These are phyloP conservation scores for Populus pruinosa DNA, from an alignment of 345 rosid genomes.

Conservation along the genomic window DNA sequence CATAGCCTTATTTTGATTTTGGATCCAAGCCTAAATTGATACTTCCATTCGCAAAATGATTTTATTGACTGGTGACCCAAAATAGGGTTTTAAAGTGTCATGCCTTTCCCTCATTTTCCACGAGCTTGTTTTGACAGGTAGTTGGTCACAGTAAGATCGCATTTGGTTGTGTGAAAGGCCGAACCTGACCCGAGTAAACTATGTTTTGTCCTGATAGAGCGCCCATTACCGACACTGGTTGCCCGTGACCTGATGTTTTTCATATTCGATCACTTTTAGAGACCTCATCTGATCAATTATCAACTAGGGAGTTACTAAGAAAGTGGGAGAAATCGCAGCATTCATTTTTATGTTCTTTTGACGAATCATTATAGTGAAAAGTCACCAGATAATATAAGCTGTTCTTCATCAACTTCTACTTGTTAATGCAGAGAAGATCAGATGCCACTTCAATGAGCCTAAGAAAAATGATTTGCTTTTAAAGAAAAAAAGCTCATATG, in stretches of 20 bases:
- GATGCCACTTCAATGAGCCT: neutral
- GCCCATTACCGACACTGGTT: too few species aligned
- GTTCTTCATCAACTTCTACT: neutral
- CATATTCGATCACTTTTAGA: neutral
- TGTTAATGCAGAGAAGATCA: neutral
- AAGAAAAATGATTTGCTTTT: neutral
- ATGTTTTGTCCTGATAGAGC: too few species aligned
- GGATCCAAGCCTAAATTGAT: too few species aligned
- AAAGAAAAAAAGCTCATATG: neutral
- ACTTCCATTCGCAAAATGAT: too few species aligned
- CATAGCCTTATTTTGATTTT: too few species aligned
- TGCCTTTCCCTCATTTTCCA: too few species aligned
- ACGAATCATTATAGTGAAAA: neutral
- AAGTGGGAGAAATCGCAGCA: neutral
- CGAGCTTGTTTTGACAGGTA: too few species aligned
- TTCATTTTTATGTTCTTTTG: neutral
- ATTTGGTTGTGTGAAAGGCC: too few species aligned
- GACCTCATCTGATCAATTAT: neutral
- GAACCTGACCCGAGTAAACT: too few species aligned
- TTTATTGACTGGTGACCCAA: too few species aligned
- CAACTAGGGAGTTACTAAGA: neutral
- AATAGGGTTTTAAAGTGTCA: too few species aligned
- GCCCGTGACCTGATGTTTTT: neutral
- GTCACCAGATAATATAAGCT: neutral
- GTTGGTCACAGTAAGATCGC: too few species aligned